Evolutionary conservation across 1,284 basidiomycete species (phyloP), one percentile per base, ranked within the genome.

Genomic region (Ceratobasidium sp.): DNA sequence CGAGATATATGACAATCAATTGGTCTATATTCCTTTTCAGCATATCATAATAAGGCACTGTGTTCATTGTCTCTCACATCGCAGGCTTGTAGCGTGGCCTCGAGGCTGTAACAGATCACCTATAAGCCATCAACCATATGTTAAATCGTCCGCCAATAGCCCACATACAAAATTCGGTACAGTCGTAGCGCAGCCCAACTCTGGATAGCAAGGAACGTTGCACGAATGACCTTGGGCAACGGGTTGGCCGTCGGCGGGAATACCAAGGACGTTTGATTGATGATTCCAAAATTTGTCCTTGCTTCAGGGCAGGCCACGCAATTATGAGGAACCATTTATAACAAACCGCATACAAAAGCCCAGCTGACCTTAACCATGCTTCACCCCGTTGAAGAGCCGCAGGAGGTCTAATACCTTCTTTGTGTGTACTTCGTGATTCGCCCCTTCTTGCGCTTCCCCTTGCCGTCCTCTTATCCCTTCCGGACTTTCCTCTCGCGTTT

Each of bases 201-300:
- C 25, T 2, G 30, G 23, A 38, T 58, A 30, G 12, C 51, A 49
- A 23, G 38, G 23, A 66, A 18, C 23, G 51, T 28, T 42, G 44
- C 67, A 23, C 28, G 42, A 44, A 49, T 49, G 38, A 30, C 28
- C 56, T 44, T 70, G 67, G 67, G 67, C 67, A 70, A 60, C 16
- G 67, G 67, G 67, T 38, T 70, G 56, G 56, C 42, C 44, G 67
- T 60, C 25, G 56, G 30, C 56, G 67, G 44, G n/a, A 48, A 44
- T 23, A 11, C 67, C 21, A 44, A 59, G 44, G 67, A 60, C n/a
- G 25, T 46, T 23, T 48, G 67, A 70, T 70, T 70, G 67, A 70
- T 70, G 67, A 60, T 40, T 69, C 44, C 67, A 70, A 70, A 70
- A 49, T 70, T 70, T 70, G 67, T 49, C 67, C 54, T 14, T 3